These are phyloP conservation scores for Russula sp. DNA, from an alignment of 768 basidiomycete genomes.

Conservation along the genomic window DNA sequence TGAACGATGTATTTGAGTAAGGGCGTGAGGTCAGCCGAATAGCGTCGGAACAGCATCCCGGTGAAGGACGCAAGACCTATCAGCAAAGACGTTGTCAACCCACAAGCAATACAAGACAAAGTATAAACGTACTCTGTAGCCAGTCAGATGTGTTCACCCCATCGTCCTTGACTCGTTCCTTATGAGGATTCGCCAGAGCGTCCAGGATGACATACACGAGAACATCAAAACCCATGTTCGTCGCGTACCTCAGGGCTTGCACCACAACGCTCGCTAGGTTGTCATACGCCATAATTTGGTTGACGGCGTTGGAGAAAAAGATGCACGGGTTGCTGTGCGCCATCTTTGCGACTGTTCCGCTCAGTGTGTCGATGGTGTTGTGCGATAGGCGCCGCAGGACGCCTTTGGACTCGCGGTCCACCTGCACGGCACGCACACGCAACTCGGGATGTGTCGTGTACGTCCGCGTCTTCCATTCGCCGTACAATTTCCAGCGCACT, in stretches of 20 bases:
- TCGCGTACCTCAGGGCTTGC: constrained; percentile 81
- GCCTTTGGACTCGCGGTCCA: constrained; percentile 81
- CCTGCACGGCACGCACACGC: constrained; percentile 70
- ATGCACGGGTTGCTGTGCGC: constrained; percentile 93
- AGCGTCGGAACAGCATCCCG: constrained; percentile 84
- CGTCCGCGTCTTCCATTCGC: constrained; percentile 79
- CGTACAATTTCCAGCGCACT: constrained; percentile 85
- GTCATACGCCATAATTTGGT: constrained; percentile 94
- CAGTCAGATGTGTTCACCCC: constrained; percentile 87
- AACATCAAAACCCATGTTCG: constrained; percentile 92
- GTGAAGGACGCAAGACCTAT: constrained; percentile 88
- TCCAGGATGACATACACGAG: constrained; percentile 83
- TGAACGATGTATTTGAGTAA: constrained; percentile 88
- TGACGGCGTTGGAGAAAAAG: constrained; percentile 81
- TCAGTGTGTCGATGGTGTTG: constrained; percentile 76
- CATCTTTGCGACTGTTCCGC: constrained; percentile 84
- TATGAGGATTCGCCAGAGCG: constrained; percentile 75
- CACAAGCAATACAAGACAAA: not conserved
- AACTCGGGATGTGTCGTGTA: constrained; percentile 77
- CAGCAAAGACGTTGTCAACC: constrained; percentile 13
- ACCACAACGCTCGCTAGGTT: constrained; percentile 88
- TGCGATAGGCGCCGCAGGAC: constrained; percentile 82
- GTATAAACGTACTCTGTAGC: constrained; percentile 72
- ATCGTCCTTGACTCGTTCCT: constrained; percentile 81
- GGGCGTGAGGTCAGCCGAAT: constrained; percentile 74